Percentiles rank a stretch among this genome's conserved stretches.
phyloP scores from a whole-genome alignment of 2,329 filamentous ascomycete species.

The Trichoderma brevicompactum region DNA sequence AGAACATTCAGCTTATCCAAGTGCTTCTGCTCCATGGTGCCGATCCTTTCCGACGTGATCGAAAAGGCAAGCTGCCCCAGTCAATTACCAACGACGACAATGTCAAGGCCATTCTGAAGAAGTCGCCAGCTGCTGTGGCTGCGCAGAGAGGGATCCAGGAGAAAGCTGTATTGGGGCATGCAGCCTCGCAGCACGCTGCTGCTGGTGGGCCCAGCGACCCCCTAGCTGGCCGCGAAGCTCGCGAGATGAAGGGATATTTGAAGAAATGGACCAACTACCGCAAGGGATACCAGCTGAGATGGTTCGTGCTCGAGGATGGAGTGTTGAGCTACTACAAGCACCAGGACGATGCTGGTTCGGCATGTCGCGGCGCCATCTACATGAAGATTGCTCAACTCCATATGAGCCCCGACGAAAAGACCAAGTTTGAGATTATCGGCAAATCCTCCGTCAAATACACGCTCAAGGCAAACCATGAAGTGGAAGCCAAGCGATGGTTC shows the following conservation, averaged over 20 bases:
- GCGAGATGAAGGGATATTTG: conserved; percentile 97
- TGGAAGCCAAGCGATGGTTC: conserved; percentile 98
- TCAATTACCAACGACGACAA: conserved; percentile 95
- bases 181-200: conserved; percentile 59
- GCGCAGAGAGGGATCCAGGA: conserved; percentile 96
- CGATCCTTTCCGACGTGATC: conserved; percentile 92
- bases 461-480: conserved; percentile 95
- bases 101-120: conserved; percentile 86
- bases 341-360: conserved; percentile 94
- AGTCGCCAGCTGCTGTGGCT: conserved; percentile 89
- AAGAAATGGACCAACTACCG: conserved; percentile 99
- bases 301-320: conserved; percentile 97
- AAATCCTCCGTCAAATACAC: conserved; percentile 99
- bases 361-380: conserved; percentile 96
- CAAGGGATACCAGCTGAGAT: conserved; percentile 92
- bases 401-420: conserved; percentile 97
- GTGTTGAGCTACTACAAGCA: conserved; percentile 99
- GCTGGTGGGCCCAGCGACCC: conserved; percentile 61
- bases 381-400: conserved; percentile 94
- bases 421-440: conserved; percentile 94
- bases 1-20: conserved; percentile 85
- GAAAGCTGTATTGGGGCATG: conserved; percentile 87
- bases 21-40: conserved; percentile 90
- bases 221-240: conserved; percentile 78
- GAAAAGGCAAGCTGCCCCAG: conserved; percentile 92